phyloP scores from a whole-genome alignment of 1,284 basidiomycete species.

The Ustilago loliicola region DNA sequence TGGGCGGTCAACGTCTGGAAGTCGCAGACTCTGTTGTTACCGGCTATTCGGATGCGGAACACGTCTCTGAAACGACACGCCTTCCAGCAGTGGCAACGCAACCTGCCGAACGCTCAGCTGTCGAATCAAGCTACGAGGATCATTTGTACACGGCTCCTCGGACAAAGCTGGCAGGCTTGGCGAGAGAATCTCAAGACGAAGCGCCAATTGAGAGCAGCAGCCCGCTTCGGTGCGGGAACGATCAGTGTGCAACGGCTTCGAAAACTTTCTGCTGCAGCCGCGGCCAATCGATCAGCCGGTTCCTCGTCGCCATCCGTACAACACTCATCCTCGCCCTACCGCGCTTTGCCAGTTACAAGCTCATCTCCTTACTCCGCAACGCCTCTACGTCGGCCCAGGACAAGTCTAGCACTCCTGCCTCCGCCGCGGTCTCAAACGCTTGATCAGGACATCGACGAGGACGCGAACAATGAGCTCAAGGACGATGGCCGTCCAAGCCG shows the following conservation, averaged over 20 bases:
- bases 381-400: constrained; percentile 21
- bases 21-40: constrained; percentile 31
- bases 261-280: constrained; percentile 33
- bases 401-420: constrained; percentile 19
- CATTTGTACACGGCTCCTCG: constrained; percentile 4
- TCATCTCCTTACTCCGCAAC: neutral
- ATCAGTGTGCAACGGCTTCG: constrained; percentile 26
- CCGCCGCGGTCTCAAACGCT: neutral
- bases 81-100: constrained; percentile 26
- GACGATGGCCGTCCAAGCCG: constrained; percentile 11
- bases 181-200: neutral
- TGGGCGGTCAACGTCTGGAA: constrained; percentile 39
- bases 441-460: too few relatives aligned
- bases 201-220: constrained; percentile 34
- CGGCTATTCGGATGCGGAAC: constrained; percentile 52
- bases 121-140: constrained; percentile 19
- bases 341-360: neutral
- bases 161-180: constrained; percentile 21
- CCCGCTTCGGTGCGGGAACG: constrained; percentile 37
- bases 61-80: constrained; percentile 25
- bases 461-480: neutral
- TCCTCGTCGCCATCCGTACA: constrained; percentile 27
- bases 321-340: constrained; percentile 24
- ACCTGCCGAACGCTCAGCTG: constrained; percentile 31
- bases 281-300: constrained; percentile 24